Percentiles rank a stretch among this genome's conserved stretches.
Conservation (phyloP, 129 eudicot species). For the Mikania micrantha region DNA sequence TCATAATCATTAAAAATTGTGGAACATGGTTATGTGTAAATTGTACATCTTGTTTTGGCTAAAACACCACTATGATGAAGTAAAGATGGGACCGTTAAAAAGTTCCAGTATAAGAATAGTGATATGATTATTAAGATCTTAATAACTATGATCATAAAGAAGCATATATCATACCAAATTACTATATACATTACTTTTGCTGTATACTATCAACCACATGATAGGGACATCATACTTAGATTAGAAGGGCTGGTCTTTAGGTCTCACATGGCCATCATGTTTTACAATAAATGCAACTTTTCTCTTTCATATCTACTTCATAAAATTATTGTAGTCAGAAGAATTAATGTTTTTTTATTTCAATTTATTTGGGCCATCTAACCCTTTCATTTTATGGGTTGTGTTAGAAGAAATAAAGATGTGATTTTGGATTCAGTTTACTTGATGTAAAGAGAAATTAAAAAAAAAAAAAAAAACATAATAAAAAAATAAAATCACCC, state of each 20-base stretch:
- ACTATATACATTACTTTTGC: background rate
- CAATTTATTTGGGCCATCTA: background rate
- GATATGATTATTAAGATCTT: conserved; percentile 1
- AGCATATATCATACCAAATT: background rate
- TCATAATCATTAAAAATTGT: background rate
- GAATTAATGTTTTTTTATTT: background rate
- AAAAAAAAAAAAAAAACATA: no score
- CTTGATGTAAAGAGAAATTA: background rate
- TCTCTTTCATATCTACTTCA: background rate
- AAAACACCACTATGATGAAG: background rate
- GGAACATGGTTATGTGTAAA: background rate
- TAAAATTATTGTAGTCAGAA: background rate
- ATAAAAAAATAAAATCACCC: no score
- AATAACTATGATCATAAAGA: conserved; percentile 8
- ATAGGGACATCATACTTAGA: background rate
- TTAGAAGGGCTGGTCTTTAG: background rate
- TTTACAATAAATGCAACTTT: background rate
- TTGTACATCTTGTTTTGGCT: background rate
- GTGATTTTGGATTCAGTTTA: background rate
- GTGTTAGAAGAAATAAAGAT: conserved; percentile 1
- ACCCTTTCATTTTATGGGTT: conserved; percentile 2
- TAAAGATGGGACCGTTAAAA: background rate
- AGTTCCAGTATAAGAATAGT: background rate
- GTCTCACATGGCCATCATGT: background rate
- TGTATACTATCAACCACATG: conserved; percentile 1